phyloP scores from a whole-genome alignment of 352 stramenopile species.

The Phytophthora megakarya region DNA sequence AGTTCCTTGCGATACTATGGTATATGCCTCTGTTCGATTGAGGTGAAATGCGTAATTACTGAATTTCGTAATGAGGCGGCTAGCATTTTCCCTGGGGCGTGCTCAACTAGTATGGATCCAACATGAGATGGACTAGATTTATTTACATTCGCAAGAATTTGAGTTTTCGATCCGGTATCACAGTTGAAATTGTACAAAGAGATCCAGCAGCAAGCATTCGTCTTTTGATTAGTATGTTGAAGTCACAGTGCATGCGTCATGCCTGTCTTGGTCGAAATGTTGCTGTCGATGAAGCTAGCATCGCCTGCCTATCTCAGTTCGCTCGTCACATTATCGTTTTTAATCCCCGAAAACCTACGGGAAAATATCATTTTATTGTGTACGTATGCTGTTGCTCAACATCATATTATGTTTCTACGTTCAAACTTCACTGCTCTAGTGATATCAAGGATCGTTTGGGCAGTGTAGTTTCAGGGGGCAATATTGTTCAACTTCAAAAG shows the following conservation, averaged over 20 bases:
- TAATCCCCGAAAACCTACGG: constrained; percentile 30
- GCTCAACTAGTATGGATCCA: background rate
- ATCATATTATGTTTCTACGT: constrained; percentile 28
- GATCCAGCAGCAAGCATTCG: constrained; percentile 4
- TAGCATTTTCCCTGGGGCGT: background rate
- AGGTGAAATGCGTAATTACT: constrained; percentile 15
- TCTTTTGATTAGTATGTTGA: constrained; percentile 29
- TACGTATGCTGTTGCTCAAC: constrained; percentile 37
- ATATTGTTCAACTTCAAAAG: background rate
- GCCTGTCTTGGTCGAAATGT: constrained; percentile 28
- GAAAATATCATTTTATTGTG: constrained; percentile 43
- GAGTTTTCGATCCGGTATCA: background rate
- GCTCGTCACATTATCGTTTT: constrained; percentile 36
- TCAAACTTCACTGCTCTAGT: constrained; percentile 32
- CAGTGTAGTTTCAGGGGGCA: constrained; percentile 11
- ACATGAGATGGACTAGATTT: background rate
- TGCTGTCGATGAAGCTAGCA: constrained; percentile 33
- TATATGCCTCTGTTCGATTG: constrained; percentile 5
- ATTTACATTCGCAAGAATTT: constrained; percentile 13
- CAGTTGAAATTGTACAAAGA: background rate
- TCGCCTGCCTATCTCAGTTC: constrained; percentile 34
- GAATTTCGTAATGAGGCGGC: background rate
- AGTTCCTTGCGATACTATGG: constrained; percentile 9
- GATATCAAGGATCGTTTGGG: constrained; percentile 21
- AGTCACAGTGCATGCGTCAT: constrained; percentile 14